Evolutionary conservation across 345 rosid species (phyloP), one percentile per base, ranked within the genome.

Genomic region (Citrus trifoliata): DNA sequence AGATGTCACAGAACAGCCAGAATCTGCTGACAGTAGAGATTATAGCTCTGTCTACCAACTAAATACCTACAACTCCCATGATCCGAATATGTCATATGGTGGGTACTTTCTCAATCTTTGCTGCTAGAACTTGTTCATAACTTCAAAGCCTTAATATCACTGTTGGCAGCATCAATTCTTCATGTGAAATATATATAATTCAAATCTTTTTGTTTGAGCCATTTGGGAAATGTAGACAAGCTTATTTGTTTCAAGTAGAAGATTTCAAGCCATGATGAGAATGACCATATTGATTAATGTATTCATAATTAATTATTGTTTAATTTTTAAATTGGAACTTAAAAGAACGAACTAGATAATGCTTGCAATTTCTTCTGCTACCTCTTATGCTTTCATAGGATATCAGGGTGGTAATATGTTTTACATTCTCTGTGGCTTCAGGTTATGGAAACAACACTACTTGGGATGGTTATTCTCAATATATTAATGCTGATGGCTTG

Each of bases 381-480:
- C 55, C 10, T 37, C 64, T 10, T 18, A 33, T 64, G 32, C 8
- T 65, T 48, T 8, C 6, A 7, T 32, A 30, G 25, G 14, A 62
- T 21, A 33, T 33, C 4, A 70, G n/a, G 21, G 48, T 10, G 33
- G 33, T 40, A 2, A 22, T 70, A 19, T 19, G 2, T 51, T 38
- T 58, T 33, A 42, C 71, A 48, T 70, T 70, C 60, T 81, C 51
- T 72, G 60, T 71, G 80, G 27, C 48, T 77, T 78, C 83, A 89
- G 93, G 87, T 55, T 87, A 88, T 82, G 84, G 87, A 59, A 85
- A 86, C 38, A 78, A 56, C 51, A 83, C 76, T 21, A 24, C 76
- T 60, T 89, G 89, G 91, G 89, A 84, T 86, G 88, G 87, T 27
- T 88, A 88, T 79, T 60, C 90, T 77, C 88, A 76, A 51, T 88